A percentile compares a stretch with the other conserved stretches of the same genome.
Conservation (phyloP, 2,329 filamentous ascomycete species). For the Exophiala spinifera region DNA sequence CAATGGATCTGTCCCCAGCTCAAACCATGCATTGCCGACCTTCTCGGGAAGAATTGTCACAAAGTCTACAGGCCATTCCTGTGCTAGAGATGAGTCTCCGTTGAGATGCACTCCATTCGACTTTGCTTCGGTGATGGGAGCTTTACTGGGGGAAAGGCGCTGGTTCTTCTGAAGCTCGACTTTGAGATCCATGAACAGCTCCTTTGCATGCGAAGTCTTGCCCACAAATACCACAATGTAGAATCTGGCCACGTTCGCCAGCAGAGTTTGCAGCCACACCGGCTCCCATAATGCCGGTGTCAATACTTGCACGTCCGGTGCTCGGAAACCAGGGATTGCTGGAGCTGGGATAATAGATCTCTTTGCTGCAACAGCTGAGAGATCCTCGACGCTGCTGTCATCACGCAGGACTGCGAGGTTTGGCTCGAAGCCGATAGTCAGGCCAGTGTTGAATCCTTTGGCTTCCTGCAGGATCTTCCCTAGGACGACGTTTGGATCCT, state of each 20-base stretch:
- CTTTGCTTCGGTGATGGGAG: not conserved
- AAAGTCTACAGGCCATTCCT: constrained; percentile 26
- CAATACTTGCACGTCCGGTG: constrained; percentile 28
- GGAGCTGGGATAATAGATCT: constrained; percentile 23
- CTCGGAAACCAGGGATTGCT: constrained; percentile 28
- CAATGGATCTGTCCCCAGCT: constrained; percentile 35
- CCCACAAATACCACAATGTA: constrained; percentile 29
- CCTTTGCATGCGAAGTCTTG: constrained; percentile 12
- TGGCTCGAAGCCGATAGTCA: constrained; percentile 30
- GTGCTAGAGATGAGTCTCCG: constrained; percentile 6
- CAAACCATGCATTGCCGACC: constrained; percentile 35
- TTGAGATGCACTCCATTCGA: constrained; percentile 14
- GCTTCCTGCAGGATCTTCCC: constrained; percentile 29
- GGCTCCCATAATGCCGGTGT: constrained; percentile 28
- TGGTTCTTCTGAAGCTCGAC: constrained; percentile 80
- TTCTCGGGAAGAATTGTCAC: constrained; percentile 32
- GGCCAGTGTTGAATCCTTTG: constrained; percentile 31
- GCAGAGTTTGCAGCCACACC: constrained; percentile 27
- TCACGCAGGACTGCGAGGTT: constrained; percentile 25
- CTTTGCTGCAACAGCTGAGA: constrained; percentile 8
- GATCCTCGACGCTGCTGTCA: constrained; percentile 5
- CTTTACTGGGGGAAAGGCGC: constrained; percentile 49
- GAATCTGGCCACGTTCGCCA: constrained; percentile 29
- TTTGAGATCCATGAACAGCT: constrained; percentile 64
- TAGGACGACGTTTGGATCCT: constrained; percentile 30